These are phyloP conservation scores for Rhynchosporium agropyri DNA, from an alignment of 2,329 filamentous ascomycete genomes.

Conservation along the genomic window DNA sequence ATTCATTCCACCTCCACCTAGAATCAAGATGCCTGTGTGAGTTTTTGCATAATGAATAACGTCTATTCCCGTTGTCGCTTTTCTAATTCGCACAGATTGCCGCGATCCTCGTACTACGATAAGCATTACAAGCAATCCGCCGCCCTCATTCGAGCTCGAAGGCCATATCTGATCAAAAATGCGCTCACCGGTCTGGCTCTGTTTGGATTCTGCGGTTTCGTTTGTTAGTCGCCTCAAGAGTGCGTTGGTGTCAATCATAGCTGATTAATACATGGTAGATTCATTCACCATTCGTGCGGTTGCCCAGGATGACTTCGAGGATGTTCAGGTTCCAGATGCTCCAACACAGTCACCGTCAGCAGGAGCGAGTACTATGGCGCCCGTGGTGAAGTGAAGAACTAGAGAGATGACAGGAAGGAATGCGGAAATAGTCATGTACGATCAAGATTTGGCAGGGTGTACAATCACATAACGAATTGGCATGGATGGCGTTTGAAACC, in stretches of 20 bases:
- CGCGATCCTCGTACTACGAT: constrained; percentile 87
- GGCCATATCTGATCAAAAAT: constrained; percentile 92
- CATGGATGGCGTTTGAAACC: constrained; percentile 23
- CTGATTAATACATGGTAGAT: constrained; percentile 49
- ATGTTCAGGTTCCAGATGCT: constrained; percentile 81
- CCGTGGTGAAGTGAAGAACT: constrained; percentile 12
- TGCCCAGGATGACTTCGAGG: constrained; percentile 95
- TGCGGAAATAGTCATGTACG: constrained; percentile 9
- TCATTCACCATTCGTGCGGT: constrained; percentile 78
- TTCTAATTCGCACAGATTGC: constrained; percentile 50
- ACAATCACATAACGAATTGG: constrained; percentile 14
- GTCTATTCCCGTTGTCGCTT: background rate
- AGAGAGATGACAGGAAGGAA: background rate
- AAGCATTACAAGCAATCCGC: constrained; percentile 81
- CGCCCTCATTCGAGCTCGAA: constrained; percentile 86
- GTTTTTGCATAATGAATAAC: constrained; percentile 12
- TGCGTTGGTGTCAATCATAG: background rate
- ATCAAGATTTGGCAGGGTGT: background rate
- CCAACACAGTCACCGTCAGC: constrained; percentile 34
- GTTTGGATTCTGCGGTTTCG: constrained; percentile 72
- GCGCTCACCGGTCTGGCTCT: constrained; percentile 77
- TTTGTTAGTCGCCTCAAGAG: constrained; percentile 69
- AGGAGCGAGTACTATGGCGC: constrained; percentile 34
- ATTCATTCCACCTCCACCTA: constrained; percentile 8
- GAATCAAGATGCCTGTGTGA: constrained; percentile 40